Base-by-base conservation (phyloP, 169 alveolate species). In the Babesia caballi region DNA sequence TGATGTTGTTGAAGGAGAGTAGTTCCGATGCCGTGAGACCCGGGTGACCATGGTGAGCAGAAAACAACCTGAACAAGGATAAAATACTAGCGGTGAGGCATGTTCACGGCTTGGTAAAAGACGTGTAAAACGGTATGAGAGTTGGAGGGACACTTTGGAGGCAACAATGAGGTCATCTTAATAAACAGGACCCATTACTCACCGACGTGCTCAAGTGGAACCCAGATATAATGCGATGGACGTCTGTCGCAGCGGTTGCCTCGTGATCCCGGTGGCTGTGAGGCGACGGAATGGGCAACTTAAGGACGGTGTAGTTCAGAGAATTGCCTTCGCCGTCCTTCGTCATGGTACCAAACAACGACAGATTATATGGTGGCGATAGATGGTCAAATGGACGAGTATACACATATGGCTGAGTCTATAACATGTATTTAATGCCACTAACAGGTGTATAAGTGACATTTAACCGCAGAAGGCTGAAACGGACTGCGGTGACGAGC, bases 151-250 rank as follows among this genome's bases (percentile, higher is more conserved):
- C n/a, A n/a, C n/a, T n/a, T n/a, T n/a, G n/a, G n/a, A n/a, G n/a
- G n/a, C n/a, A n/a, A n/a, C n/a, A n/a, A n/a, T n/a, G n/a, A n/a
- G n/a, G n/a, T n/a, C n/a, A n/a, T n/a, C n/a, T n/a, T n/a, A n/a
- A n/a, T n/a, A n/a, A n/a, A n/a, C 50, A 30, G 19, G n/a, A n/a
- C 2, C 1, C 38, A 19, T 46, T 14, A 63, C 73, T 17, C 46
- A 63, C 73, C 58, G 73, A 47, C 35, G 50, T 63, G 30, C 35
- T 63, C 47, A 63, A 15, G 28, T 25, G 36, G 4, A 46, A 47
- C 63, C 36, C 32, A n/a, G 46, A 47, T 14, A 63, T 30, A 5
- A 25, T 8, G 23, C 52, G 41, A 14, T 25, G 46, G 12, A 36
- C 23, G 5, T 27, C 73, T 0, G 49, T 25, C 2, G 32, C 21